Conservation (phyloP, 2,329 filamentous ascomycete species). For the Beauveria australis region DNA sequence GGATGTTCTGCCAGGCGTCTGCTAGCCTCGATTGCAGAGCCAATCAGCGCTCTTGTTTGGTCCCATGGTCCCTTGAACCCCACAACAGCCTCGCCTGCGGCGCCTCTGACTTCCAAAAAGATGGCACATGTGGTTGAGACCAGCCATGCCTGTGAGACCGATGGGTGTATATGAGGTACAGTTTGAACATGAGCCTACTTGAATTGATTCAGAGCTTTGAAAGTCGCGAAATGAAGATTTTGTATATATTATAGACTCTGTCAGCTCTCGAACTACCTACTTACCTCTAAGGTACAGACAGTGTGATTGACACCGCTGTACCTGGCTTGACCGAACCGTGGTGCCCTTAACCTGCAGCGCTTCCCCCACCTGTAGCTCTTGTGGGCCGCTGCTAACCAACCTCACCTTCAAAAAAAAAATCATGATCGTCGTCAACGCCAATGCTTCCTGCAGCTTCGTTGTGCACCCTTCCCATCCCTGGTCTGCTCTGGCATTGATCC, state of each 20-base stretch:
- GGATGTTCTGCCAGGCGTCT: background rate
- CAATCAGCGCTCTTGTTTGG: background rate
- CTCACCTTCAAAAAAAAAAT: conserved; percentile 16
- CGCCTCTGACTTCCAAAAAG: background rate
- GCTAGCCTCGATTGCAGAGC: background rate
- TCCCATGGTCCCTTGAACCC: conserved; percentile 1
- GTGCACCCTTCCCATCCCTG: background rate
- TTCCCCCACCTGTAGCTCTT: background rate
- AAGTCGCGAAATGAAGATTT: too few species aligned
- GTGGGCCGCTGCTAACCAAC: conserved; percentile 1
- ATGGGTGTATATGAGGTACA: too few species aligned
- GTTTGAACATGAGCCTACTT: too few species aligned
- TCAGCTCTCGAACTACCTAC: too few species aligned
- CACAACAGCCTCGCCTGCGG: background rate
- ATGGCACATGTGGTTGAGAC: background rate
- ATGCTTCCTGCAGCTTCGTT: background rate
- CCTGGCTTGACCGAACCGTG: background rate
- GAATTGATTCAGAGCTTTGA: too few species aligned
- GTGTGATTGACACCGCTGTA: background rate
- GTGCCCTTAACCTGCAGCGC: background rate
- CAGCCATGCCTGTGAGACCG: background rate
- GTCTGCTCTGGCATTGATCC: background rate
- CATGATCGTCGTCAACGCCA: background rate
- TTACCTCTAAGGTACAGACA: background rate
- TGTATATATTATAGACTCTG: too few species aligned